A percentile compares a stretch with the other conserved stretches of the same genome.
Evolutionary conservation across 1,284 basidiomycete genomes (phyloP).

Genomic region (Thelephora terrestris): DNA sequence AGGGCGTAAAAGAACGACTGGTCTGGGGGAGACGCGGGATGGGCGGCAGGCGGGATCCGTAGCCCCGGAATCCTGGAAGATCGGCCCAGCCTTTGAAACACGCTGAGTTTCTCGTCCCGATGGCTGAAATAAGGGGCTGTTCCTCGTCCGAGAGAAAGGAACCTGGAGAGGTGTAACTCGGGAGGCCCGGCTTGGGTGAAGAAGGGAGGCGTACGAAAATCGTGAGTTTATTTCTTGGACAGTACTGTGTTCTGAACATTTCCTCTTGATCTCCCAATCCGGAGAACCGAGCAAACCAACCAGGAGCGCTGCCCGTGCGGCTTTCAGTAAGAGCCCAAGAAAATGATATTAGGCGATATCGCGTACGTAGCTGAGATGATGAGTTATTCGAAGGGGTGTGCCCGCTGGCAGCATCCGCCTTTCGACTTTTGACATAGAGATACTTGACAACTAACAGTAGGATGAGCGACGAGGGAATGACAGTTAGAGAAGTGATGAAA

Average conservation of each 20-base stretch:
- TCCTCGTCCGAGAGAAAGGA: no score
- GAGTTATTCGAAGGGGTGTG: background rate
- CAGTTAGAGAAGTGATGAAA: background rate
- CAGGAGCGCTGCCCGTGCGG: background rate
- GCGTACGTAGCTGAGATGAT: background rate
- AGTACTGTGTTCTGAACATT: background rate
- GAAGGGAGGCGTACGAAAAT: no score
- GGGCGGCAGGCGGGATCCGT: no score
- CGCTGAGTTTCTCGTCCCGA: no score
- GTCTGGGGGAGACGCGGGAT: no score
- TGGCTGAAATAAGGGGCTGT: no score
- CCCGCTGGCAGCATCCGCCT: background rate
- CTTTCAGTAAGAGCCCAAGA: background rate
- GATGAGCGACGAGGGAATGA: background rate
- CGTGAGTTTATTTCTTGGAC: no score
- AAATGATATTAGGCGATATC: background rate
- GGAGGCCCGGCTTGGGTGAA: no score
- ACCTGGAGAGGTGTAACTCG: no score
- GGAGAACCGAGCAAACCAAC: background rate
- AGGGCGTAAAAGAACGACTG: no score
- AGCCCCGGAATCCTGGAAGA: no score
- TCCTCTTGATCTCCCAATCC: constrained; percentile 1
- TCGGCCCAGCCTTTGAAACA: no score
- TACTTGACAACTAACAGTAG: background rate
- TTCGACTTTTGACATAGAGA: background rate